phyloP scores from a whole-genome alignment of 768 basidiomycete genomes.

The Botryobasidium botryosum region DNA sequence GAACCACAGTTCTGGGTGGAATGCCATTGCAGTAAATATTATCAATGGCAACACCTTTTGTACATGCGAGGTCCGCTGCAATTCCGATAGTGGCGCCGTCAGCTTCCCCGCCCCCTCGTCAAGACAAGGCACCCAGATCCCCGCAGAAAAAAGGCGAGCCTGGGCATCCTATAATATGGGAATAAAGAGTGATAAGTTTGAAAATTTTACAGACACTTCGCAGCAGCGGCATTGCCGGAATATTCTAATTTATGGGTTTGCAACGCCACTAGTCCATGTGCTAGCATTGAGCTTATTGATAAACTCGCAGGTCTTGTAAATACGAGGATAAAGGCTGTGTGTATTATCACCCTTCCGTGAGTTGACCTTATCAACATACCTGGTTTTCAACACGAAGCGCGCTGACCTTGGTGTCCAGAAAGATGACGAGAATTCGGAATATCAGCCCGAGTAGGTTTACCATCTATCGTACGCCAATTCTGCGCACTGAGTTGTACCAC shows the following conservation, averaged over 20 bases:
- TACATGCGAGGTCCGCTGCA: conserved; percentile 6
- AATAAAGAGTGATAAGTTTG: no score
- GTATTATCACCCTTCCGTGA: conserved; percentile 64
- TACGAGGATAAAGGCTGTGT: conserved; percentile 75
- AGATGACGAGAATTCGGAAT: background rate
- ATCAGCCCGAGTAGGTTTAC: background rate
- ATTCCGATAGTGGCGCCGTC: conserved; percentile 8
- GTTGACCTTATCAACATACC: conserved; percentile 11
- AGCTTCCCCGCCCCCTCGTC: background rate
- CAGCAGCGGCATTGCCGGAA: conserved; percentile 71
- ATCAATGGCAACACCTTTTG: no score
- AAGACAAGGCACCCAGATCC: background rate
- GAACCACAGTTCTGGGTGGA: no score
- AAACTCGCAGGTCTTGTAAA: conserved; percentile 48
- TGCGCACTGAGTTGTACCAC: background rate
- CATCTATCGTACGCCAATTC: background rate
- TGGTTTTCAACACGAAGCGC: background rate
- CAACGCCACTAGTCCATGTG: conserved; percentile 6
- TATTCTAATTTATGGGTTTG: conserved; percentile 77
- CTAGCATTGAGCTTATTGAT: background rate
- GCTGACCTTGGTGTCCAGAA: background rate
- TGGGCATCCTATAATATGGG: no score
- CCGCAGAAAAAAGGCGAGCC: conserved; percentile 6
- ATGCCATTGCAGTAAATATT: no score
- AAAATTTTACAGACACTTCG: conserved; percentile 1